Evolutionary conservation across 139 green algal genomes (phyloP).

Genomic region (Picochlorum sp.): DNA sequence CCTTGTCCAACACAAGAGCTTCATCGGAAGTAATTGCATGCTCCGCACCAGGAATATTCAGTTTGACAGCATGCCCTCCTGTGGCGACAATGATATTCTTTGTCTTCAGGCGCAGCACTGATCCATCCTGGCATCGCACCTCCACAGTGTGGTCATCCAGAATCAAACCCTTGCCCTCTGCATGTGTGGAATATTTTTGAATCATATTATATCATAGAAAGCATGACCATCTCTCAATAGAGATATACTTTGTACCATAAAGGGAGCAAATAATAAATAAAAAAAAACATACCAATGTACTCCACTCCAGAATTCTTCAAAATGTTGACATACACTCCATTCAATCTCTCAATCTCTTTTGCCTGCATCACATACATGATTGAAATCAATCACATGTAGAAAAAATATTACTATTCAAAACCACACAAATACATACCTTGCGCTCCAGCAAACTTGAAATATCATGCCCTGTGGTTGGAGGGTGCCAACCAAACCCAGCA

Average conservation of each 20-base stretch:
- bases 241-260: too few species aligned
- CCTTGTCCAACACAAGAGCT: conserved; percentile 65
- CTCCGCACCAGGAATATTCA: conserved; percentile 81
- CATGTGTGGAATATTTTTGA: not conserved
- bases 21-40: conserved; percentile 85
- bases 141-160: conserved; percentile 78
- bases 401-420: too few species aligned
- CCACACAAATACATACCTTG: conserved; percentile 26
- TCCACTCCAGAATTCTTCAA: conserved; percentile 58
- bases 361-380: conserved; percentile 38
- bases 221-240: too few species aligned
- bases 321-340: conserved; percentile 79
- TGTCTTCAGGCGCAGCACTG: conserved; percentile 25
- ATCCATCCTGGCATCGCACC: conserved; percentile 24
- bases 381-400: too few species aligned
- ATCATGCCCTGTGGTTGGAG: conserved; percentile 18
- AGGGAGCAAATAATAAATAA: conserved; percentile 10
- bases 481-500: conserved; percentile 62
- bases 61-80: conserved; percentile 58
- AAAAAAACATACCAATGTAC: not conserved
- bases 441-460: conserved; percentile 22
- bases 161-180: conserved; percentile 72
- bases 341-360: conserved; percentile 88
- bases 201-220: too few species aligned
- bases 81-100: conserved; percentile 89